Conservation (phyloP, 306 rosid genomes). For the Citrullus mucosospermus region DNA sequence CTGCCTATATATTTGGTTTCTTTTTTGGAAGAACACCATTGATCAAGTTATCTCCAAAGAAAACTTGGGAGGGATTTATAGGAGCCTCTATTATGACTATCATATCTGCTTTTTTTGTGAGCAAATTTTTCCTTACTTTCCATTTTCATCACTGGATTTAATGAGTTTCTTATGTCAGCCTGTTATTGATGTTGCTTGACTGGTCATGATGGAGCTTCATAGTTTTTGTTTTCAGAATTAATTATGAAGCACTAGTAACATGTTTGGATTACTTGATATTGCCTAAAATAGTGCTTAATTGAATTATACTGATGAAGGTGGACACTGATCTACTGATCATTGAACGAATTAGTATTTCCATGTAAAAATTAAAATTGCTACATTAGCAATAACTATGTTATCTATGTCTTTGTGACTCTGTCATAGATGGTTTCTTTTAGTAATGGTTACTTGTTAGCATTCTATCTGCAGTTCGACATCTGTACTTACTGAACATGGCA, state of each 20-base stretch:
- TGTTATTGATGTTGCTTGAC: neutral
- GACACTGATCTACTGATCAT: neutral
- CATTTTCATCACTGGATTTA: neutral
- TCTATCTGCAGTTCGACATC: neutral
- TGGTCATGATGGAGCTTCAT: neutral
- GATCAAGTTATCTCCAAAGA: slow-evolving; percentile 96
- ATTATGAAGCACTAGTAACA: neutral
- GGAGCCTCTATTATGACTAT: slow-evolving; percentile 92
- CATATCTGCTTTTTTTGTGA: slow-evolving; percentile 86
- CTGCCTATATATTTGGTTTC: slow-evolving; percentile 87
- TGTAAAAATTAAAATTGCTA: neutral
- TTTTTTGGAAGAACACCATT: slow-evolving; percentile 94
- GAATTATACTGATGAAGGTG: neutral
- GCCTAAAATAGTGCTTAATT: neutral
- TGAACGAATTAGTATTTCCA: neutral
- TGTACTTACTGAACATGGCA: neutral
- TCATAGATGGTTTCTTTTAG: neutral
- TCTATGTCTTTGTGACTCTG: neutral
- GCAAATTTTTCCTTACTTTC: neutral
- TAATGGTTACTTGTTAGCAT: neutral
- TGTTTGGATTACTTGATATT: neutral
- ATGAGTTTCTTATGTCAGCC: neutral
- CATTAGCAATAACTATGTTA: neutral
- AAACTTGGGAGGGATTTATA: slow-evolving; percentile 99
- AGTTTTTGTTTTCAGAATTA: neutral